These are phyloP conservation scores for Filobasidium wieringae DNA, from an alignment of 768 basidiomycete genomes.

Conservation along the genomic window DNA sequence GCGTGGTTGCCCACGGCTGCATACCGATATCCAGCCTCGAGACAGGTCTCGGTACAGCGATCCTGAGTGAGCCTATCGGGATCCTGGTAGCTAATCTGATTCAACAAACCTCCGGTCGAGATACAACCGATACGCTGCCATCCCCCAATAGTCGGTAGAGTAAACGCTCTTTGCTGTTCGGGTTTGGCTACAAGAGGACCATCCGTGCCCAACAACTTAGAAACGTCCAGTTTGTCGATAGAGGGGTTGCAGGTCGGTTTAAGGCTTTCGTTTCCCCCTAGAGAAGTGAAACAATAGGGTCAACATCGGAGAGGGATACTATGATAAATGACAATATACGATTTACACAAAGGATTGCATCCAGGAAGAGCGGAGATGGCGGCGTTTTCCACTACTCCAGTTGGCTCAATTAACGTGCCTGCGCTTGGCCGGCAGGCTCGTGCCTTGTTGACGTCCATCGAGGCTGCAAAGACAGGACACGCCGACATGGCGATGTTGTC, in stretches of 20 bases:
- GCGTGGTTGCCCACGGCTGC: constrained; percentile 16
- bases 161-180: constrained; percentile 12
- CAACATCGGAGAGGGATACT: too few relatives aligned
- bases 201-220: constrained; percentile 19
- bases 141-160: constrained; percentile 18
- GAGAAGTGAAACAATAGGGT: neutral
- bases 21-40: constrained; percentile 14
- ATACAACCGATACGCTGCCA: constrained; percentile 24
- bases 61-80: constrained; percentile 12
- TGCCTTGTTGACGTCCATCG: neutral
- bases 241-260: constrained; percentile 28
- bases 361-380: constrained; percentile 23
- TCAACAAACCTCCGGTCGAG: constrained; percentile 9
- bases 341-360: constrained; percentile 25
- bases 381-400: neutral
- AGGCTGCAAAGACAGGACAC: constrained; percentile 14
- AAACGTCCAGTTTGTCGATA: constrained; percentile 17
- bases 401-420: constrained; percentile 17
- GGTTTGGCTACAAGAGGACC: constrained; percentile 17
- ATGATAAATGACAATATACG: too few relatives aligned
- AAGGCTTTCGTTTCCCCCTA: constrained; percentile 18
- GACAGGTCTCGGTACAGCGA: constrained; percentile 16
- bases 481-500: neutral
- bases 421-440: constrained; percentile 19
- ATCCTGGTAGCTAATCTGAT: constrained; percentile 15